Conservation (phyloP, 116 monocot genomes). For the Iris pallida region DNA sequence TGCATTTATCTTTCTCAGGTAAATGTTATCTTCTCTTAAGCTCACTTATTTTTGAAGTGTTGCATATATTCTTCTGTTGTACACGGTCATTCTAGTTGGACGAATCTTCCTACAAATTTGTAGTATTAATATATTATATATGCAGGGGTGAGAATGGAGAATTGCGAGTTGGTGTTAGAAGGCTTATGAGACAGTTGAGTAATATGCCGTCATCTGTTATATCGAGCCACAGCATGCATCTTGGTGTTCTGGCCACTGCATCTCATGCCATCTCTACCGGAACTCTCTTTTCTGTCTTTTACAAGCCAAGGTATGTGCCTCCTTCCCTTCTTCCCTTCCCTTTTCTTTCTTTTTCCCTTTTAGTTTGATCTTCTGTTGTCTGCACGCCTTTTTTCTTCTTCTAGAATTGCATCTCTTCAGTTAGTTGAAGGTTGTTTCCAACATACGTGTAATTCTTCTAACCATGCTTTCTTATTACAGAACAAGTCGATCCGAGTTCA, state of each 20-base stretch:
- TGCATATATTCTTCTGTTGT: not conserved
- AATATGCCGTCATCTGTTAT: constrained; percentile 87
- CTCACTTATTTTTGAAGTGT: too few species aligned
- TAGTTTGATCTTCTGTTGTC: not conserved
- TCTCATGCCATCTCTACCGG: constrained; percentile 81
- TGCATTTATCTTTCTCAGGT: constrained; percentile 88
- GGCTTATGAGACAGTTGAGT: constrained; percentile 64
- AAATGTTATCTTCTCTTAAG: not conserved
- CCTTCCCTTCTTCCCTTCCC: not conserved
- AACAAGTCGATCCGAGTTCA: constrained; percentile 71
- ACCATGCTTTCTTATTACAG: constrained; percentile 22
- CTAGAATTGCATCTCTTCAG: not conserved
- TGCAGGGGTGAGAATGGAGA: constrained; percentile 76
- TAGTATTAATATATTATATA: not conserved
- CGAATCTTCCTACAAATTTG: too few species aligned
- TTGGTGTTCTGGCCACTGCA: constrained; percentile 87
- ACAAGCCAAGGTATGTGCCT: constrained; percentile 68
- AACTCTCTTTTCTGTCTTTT: constrained; percentile 79
- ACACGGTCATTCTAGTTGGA: not conserved
- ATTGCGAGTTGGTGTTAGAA: constrained; percentile 71
- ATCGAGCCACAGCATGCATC: constrained; percentile 90
- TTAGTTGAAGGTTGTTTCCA: too few species aligned
- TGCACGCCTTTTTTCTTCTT: not conserved
- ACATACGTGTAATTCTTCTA: too few species aligned
- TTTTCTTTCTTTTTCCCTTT: not conserved